Percentiles rank a stretch among this genome's conserved stretches.
Conservation (phyloP, 176 grass and related monocot species). For the Eremochloa ophiuroides region DNA sequence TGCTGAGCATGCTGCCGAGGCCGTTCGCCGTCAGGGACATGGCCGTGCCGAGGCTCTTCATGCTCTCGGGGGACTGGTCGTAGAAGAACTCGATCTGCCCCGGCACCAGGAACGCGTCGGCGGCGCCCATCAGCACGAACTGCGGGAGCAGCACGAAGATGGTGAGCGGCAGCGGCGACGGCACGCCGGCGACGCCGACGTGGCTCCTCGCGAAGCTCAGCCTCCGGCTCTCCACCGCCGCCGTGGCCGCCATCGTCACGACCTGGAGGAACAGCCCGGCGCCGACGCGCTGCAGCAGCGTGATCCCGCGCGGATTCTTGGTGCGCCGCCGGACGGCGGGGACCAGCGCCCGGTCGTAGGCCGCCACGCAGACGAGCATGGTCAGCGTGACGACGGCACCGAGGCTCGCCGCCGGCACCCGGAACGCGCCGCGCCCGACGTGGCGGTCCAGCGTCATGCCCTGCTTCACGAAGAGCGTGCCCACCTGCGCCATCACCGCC, state of each 20-base stretch:
- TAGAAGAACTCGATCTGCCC: slow-evolving; percentile 81
- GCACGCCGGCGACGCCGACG: too few relatives aligned
- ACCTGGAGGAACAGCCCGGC: slow-evolving; percentile 60
- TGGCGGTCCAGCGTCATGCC: slow-evolving; percentile 58
- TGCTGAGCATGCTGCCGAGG: slow-evolving; percentile 70
- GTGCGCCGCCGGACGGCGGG: slow-evolving; percentile 37
- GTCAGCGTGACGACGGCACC: slow-evolving; percentile 49
- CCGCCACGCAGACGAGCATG: slow-evolving; percentile 56
- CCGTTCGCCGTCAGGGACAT: slow-evolving; percentile 57
- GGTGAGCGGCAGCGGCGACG: slow-evolving; percentile 46
- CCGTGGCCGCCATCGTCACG: slow-evolving; percentile 43
- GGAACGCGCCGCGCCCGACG: slow-evolving; percentile 39
- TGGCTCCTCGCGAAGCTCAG: slow-evolving; percentile 42
- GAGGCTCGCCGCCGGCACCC: slow-evolving; percentile 60
- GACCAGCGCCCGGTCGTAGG: slow-evolving; percentile 65
- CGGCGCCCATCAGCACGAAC: slow-evolving; percentile 73
- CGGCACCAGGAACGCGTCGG: slow-evolving; percentile 59
- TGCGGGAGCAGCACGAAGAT: slow-evolving; percentile 82
- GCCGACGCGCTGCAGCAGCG: slow-evolving; percentile 71
- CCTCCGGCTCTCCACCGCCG: slow-evolving; percentile 42
- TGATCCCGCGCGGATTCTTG: slow-evolving; percentile 79
- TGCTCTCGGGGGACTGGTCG: slow-evolving; percentile 85
- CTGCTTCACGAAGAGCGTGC: slow-evolving; percentile 78
- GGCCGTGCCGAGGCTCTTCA: slow-evolving; percentile 86
- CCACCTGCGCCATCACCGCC: slow-evolving; percentile 59